Evolutionary conservation across 1,284 basidiomycete species (phyloP), one percentile per base, ranked within the genome.

Genomic region (Hypsizygus ulmarius): DNA sequence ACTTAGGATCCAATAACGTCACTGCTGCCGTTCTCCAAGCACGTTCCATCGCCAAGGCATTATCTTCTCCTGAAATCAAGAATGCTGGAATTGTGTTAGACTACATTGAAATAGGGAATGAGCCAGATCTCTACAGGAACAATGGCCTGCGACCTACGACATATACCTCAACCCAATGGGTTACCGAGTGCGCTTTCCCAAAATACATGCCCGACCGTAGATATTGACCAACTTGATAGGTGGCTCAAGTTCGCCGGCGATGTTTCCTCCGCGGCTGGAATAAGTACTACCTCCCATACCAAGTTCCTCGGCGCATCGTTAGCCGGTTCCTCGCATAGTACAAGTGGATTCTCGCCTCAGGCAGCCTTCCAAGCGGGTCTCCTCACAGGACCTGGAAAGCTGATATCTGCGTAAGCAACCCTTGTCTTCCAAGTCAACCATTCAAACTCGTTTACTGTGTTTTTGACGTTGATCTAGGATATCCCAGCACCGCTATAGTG

Each of bases 401-500:
- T 72, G 9, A 77, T 79, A 37, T 64, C 67, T 28, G 63, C 68
- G 72, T 73, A 53, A 30, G 67, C 54, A 5, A 43, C 27, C 25
- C 40, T 43, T 19, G 33, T 36, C 15, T 29, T 10, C 18, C 46
- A 54, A 30, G 43, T 35, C 32, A 35, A 39, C 16, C 43, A 45
- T 15, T 8, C 6, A n/a, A n/a, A n/a, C n/a, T n/a, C n/a, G n/a
- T n/a, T n/a, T n/a, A 42, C 21, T 7, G 14, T 16, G 12, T 10
- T 15, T 32, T 35, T 18, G 30, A 29, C n/a, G 11, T 25, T 28
- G 21, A 10, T 16, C 6, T 60, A 83, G 81, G 2, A 77, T 82
- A 49, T 83, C 82, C 4, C 78, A 85, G 56, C 82, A 84, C 56
- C 73, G 71, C 35, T 85, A 85, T 56, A 78, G 75, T n/a, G 78